Evolutionary conservation across 2,329 filamentous ascomycete species (phyloP).

Genomic region (Trichoderma sp.): DNA sequence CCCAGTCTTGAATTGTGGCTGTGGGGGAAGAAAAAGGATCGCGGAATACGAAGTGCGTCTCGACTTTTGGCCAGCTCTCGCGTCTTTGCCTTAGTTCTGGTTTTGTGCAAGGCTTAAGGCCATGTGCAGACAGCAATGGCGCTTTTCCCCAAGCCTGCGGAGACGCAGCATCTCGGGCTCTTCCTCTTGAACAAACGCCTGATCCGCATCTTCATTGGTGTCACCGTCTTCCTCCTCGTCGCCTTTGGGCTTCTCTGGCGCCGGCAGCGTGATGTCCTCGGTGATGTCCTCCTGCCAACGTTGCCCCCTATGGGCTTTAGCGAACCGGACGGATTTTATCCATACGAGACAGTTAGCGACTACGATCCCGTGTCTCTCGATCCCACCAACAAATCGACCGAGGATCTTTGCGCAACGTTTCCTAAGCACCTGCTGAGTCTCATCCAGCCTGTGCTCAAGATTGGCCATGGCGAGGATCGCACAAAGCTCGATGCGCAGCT

Average conservation of each 20-base stretch:
- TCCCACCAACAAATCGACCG: conserved; percentile 25
- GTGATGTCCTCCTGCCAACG: background rate
- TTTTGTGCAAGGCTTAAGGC: background rate
- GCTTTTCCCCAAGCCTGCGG: conserved; percentile 19
- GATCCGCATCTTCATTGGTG: conserved; percentile 30
- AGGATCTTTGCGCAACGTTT: conserved; percentile 33
- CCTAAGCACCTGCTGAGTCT: conserved; percentile 32
- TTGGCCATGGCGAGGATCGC: conserved; percentile 32
- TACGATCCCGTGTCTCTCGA: conserved; percentile 32
- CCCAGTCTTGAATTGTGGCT: conserved; percentile 1
- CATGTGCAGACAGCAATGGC: conserved; percentile 16
- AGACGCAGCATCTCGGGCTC: conserved; percentile 18
- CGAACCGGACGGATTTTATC: conserved; percentile 23
- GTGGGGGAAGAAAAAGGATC: background rate
- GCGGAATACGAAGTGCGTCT: background rate
- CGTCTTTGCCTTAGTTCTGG: background rate
- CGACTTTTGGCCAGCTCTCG: no score
- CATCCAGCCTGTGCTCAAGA: conserved; percentile 35
- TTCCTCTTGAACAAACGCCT: conserved; percentile 33
- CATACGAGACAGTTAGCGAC: conserved; percentile 30
- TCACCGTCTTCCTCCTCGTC: conserved; percentile 26
- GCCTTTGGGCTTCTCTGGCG: conserved; percentile 28
- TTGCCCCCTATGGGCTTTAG: background rate
- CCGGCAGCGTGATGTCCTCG: background rate
- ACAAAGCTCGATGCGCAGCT: conserved; percentile 43